Conservation (phyloP, 805 yeast genomes). For the Cyberlindnera samutprakarnensis region DNA sequence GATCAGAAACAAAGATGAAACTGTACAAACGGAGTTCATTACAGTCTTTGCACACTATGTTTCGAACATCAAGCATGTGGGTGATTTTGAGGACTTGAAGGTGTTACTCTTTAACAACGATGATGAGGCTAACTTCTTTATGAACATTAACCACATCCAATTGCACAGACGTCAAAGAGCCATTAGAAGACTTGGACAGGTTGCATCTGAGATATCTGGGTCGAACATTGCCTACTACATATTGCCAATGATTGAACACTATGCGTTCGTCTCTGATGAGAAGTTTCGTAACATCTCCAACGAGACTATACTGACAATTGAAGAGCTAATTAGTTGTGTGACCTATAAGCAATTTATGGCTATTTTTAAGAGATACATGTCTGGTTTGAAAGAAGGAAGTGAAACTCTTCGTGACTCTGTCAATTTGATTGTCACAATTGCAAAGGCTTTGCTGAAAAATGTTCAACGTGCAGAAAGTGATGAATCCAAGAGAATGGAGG, state of each 20-base stretch:
- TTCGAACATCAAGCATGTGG: conserved; percentile 31
- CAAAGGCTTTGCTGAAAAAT: conserved; percentile 40
- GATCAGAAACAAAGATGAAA: conserved; percentile 50
- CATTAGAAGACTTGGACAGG: conserved; percentile 50
- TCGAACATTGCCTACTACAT: conserved; percentile 69
- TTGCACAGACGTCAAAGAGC: conserved; percentile 82
- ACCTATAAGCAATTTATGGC: conserved; percentile 81
- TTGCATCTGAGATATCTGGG: conserved; percentile 39
- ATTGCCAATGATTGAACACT: conserved; percentile 80
- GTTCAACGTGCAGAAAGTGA: conserved; percentile 18
- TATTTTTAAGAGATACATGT: conserved; percentile 58
- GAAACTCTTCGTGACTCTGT: conserved; percentile 51
- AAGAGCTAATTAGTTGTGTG: conserved; percentile 46
- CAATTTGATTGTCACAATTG: conserved; percentile 46
- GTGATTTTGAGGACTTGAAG: conserved; percentile 60
- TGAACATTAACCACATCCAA: conserved; percentile 77
- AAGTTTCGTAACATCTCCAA: conserved; percentile 53
- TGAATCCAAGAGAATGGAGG: conserved; percentile 14
- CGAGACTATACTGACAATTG: conserved; percentile 59
- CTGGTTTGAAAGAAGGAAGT: conserved; percentile 38
- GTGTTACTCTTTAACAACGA: conserved; percentile 56
- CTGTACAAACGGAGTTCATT: conserved; percentile 65
- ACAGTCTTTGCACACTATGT: conserved; percentile 59
- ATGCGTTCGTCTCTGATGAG: conserved; percentile 53
- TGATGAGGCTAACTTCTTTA: conserved; percentile 77